Conservation (phyloP, 331 rosid species). For the Rosa hybrid region DNA sequence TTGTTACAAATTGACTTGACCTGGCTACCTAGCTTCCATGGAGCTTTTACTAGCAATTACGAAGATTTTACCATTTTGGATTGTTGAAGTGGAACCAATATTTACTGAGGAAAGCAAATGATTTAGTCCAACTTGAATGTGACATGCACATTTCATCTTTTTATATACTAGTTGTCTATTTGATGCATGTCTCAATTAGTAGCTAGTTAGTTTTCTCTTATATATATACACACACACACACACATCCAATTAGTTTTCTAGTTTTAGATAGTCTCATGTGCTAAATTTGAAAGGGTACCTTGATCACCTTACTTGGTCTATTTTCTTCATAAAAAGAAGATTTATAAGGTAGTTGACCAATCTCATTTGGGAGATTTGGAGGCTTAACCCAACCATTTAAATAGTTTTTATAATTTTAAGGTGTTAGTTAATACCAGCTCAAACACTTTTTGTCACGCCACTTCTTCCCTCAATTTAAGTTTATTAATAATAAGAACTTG, state of each 20-base stretch:
- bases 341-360: neutral
- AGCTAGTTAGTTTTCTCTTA: no score
- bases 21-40: neutral
- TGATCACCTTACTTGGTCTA: neutral
- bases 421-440: neutral
- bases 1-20: neutral
- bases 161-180: neutral
- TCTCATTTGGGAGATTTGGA: neutral
- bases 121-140: neutral
- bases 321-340: neutral
- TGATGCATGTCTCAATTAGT: neutral
- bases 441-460: no score
- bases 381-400: neutral
- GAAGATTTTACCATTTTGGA: neutral
- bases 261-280: neutral
- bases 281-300: neutral
- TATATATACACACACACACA: no score
- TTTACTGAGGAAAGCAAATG: neutral
- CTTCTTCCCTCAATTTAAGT: no score
- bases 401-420: no score
- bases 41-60: neutral
- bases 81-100: neutral
- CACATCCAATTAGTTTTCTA: neutral
- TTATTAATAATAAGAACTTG: no score
- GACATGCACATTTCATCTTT: neutral